phyloP scores from a whole-genome alignment of 2,329 filamentous ascomycete species.

The Juglanconis oblonga region DNA sequence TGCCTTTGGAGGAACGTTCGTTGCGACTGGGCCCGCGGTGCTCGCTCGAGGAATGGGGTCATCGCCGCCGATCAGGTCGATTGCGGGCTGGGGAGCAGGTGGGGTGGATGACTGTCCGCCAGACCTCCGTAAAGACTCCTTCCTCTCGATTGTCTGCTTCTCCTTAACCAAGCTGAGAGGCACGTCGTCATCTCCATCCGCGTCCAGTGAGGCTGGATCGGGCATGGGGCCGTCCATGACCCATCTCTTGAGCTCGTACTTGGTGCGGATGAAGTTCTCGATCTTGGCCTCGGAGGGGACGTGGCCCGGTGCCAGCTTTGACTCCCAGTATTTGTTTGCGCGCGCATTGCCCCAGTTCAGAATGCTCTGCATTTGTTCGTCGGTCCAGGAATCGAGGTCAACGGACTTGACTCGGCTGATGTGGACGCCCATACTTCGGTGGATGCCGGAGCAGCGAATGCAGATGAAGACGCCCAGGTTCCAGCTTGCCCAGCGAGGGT shows the following conservation, averaged over 20 bases:
- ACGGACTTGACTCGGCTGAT: constrained; percentile 98
- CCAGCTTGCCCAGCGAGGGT: constrained; percentile 99
- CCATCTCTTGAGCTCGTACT: constrained; percentile 98
- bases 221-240: constrained; percentile 97
- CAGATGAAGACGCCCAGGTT: constrained; percentile 96
- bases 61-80: constrained; percentile 82
- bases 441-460: constrained; percentile 97
- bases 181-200: constrained; percentile 81
- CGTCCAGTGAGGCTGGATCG: constrained; percentile 83
- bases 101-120: constrained; percentile 31
- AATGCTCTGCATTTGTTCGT: constrained; percentile 93
- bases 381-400: constrained; percentile 96
- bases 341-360: constrained; percentile 93
- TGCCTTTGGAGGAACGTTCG: constrained; percentile 57
- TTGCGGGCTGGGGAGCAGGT: constrained; percentile 42
- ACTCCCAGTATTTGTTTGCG: constrained; percentile 99
- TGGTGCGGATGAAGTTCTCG: constrained; percentile 98
- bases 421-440: constrained; percentile 97
- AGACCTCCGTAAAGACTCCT: constrained; percentile 56
- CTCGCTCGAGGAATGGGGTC: constrained; percentile 68
- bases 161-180: constrained; percentile 61
- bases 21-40: constrained; percentile 65
- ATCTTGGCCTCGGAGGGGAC: constrained; percentile 96
- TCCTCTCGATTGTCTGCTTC: constrained; percentile 61
- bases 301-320: constrained; percentile 86